A percentile compares a stretch with the other conserved stretches of the same genome.
Conservation (phyloP, 768 basidiomycete genomes). For the Auricularia sp. region DNA sequence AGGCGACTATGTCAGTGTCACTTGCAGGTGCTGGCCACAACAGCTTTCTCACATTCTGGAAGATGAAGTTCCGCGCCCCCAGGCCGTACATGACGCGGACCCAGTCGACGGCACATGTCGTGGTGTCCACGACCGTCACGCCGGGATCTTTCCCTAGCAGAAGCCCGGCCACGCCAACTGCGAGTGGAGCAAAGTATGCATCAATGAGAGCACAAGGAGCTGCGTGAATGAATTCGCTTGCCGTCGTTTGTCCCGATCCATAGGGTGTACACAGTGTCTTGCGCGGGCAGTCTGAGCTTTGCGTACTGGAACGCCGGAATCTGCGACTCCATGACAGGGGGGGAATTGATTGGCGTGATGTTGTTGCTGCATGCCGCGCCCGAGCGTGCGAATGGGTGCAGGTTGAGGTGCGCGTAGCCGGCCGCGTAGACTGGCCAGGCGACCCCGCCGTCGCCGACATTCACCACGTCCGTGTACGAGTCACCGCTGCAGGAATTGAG, state of each 20-base stretch:
- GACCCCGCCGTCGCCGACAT: conserved; percentile 19
- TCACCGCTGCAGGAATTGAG: conserved; percentile 29
- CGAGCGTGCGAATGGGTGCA: conserved; percentile 33
- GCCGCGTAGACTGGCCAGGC: not conserved
- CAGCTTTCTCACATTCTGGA: conserved; percentile 35
- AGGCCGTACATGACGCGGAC: conserved; percentile 42
- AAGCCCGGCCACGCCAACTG: conserved; percentile 39
- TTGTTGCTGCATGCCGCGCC: conserved; percentile 58
- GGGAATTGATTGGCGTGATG: not conserved
- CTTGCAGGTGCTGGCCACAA: too few relatives aligned
- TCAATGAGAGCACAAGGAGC: too few relatives aligned
- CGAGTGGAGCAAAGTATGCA: not conserved
- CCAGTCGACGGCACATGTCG: conserved; percentile 50
- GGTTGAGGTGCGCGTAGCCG: not conserved
- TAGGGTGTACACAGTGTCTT: conserved; percentile 49
- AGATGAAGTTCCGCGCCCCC: conserved; percentile 57
- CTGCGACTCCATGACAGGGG: not conserved
- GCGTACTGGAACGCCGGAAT: conserved; percentile 37
- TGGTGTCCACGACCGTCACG: conserved; percentile 49
- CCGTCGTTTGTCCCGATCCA: conserved; percentile 56
- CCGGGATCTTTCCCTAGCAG: conserved; percentile 37
- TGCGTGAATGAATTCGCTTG: too few relatives aligned
- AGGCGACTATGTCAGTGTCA: too few relatives aligned
- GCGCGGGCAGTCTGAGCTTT: conserved; percentile 35
- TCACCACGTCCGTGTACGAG: conserved; percentile 47